phyloP scores from a whole-genome alignment of 2,329 filamentous ascomycete species.

The Thielaviopsis euricoi region DNA sequence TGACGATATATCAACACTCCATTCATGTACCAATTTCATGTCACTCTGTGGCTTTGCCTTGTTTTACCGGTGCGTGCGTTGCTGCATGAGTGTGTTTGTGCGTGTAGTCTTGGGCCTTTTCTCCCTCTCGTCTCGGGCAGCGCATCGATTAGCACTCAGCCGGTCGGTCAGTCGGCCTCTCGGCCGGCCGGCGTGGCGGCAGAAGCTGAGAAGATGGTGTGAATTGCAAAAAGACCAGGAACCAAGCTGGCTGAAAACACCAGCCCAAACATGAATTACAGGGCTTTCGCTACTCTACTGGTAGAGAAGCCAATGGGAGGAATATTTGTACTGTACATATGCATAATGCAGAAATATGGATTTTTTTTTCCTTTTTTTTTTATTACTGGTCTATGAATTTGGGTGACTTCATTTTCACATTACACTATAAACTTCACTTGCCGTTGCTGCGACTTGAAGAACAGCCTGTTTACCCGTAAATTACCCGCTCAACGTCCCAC shows the following conservation, averaged over 20 bases:
- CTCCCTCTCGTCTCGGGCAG: too few relatives aligned
- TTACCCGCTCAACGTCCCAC: slow-evolving; percentile 10
- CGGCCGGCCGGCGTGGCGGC: too few relatives aligned
- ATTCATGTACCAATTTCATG: not conserved
- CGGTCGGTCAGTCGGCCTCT: too few relatives aligned
- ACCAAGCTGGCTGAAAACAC: not conserved
- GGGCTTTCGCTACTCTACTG: not conserved
- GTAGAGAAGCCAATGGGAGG: not conserved
- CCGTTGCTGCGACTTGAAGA: too few relatives aligned
- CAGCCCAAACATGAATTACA: not conserved
- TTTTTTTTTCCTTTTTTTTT: not conserved
- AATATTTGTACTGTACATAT: not conserved
- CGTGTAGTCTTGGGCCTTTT: not conserved
- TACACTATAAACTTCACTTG: too few relatives aligned
- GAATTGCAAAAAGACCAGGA: not conserved
- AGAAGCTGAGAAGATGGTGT: not conserved
- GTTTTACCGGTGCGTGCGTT: too few relatives aligned
- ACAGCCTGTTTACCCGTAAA: slow-evolving; percentile 10
- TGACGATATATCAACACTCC: not conserved
- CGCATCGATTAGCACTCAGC: not conserved
- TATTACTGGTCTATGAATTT: too few relatives aligned
- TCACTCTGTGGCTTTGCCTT: not conserved
- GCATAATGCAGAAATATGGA: not conserved
- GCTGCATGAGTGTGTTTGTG: not conserved
- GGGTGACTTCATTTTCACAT: too few relatives aligned